Evolutionary conservation across 2,329 filamentous ascomycete genomes (phyloP), one percentile per base, ranked within the genome.

Genomic region (Exophiala calicioides): DNA sequence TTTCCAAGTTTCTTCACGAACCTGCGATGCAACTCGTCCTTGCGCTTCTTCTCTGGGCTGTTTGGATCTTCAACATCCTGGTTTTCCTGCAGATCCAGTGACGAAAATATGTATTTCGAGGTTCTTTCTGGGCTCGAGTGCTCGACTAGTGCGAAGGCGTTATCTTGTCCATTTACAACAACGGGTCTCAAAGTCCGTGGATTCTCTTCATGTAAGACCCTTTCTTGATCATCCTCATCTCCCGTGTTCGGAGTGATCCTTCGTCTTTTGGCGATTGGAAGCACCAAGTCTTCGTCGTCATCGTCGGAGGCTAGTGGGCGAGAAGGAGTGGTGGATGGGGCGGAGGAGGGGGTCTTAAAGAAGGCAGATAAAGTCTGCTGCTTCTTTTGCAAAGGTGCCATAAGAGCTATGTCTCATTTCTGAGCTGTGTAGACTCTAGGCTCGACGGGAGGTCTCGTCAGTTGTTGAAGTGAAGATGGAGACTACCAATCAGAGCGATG

Each of bases 1-100:
- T 86, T 82, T 1, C 91, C 90, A 2, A 98, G 79, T 65, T 91
- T 95, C 74, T 87, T 88, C 23, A 97, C 85, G 61, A 97, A 98
- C 59, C 83, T 86, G 52, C 79, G 76, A 63, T 96, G 93, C 18
- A 96, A 71, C 37, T 81, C 82, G 48, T 86, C 80, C 61, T 85
- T 90, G 1, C 73, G 73, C 3, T 70, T 69, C 42, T 79, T 79
- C 5, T 76, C 73, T 10, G 80, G 75, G 1, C 67, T 65, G 3
- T 71, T 67, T 3, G 50, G 44, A 3, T 57, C 39, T 2, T 68
- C 66, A 1, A 67, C 65, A 10, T 69, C 66, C 1, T 62, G 64
- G 1, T 68, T 64, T 3, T 68, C 63, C 30, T 66, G 62, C 0
- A 55, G 59, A 21, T 71, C 71, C 3, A 73, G 79, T 57, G 66